Percentiles rank a stretch among this genome's conserved stretches.
Conservation (phyloP, 2,329 filamentous ascomycete genomes). For the Aspergillus hiratsukae region DNA sequence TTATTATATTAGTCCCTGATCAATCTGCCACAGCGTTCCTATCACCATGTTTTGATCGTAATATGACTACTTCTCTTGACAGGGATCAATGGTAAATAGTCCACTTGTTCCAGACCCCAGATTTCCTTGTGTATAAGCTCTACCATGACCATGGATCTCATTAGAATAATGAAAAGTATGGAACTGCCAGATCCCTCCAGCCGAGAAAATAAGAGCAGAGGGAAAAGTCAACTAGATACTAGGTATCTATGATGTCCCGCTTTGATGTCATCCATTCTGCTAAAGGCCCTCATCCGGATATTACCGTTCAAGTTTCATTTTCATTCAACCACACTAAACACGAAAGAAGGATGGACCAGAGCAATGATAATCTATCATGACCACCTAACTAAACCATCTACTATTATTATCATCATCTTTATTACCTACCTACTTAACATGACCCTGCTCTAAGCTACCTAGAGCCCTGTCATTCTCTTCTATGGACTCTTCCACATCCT, state of each 20-base stretch:
- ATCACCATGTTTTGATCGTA: not conserved
- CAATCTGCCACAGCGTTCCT: not conserved
- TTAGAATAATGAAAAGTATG: not conserved
- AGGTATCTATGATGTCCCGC: not conserved
- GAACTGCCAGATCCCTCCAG: not conserved
- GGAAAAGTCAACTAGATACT: too few species aligned
- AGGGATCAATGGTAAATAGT: not conserved
- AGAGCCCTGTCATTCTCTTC: constrained; percentile 3
- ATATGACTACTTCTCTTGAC: not conserved
- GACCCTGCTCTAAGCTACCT: not conserved
- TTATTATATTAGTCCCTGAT: not conserved
- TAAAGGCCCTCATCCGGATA: constrained; percentile 5
- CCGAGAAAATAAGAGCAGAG: not conserved
- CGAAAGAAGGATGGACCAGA: too few species aligned
- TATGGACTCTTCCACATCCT: not conserved
- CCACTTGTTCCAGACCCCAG: not conserved
- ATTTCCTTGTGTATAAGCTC: not conserved
- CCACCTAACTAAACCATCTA: not conserved
- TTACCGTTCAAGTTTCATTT: constrained; percentile 6
- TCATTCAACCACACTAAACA: not conserved
- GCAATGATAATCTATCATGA: not conserved
- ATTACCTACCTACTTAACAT: not conserved
- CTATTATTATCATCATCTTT: not conserved
- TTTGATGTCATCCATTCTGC: constrained; percentile 25
- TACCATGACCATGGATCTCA: not conserved